Conservation (phyloP, 768 basidiomycete genomes). For the Termitomyces sp. region DNA sequence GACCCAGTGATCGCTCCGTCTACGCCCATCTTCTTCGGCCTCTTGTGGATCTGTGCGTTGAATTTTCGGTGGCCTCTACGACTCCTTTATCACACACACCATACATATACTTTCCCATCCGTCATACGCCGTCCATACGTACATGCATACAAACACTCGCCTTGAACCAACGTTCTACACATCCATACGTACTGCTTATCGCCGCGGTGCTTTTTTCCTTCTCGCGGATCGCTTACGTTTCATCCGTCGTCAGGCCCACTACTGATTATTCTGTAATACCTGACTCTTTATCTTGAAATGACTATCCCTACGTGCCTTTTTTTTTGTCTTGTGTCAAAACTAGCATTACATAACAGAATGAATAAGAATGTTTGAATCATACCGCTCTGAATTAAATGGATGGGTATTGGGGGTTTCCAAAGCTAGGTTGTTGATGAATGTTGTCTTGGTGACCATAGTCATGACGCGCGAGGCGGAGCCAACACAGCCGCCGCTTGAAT, state of each 20-base stretch:
- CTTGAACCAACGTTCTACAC: neutral
- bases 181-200: constrained; percentile 1
- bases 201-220: constrained; percentile 4
- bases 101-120: neutral
- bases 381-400: too few species aligned
- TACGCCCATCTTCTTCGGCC: neutral
- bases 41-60: neutral
- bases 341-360: too few species aligned
- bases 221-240: constrained; percentile 8
- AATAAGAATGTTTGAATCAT: too few species aligned
- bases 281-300: neutral
- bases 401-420: too few species aligned
- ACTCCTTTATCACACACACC: neutral
- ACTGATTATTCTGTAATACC: constrained; percentile 5
- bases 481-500: too few species aligned
- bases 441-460: too few species aligned
- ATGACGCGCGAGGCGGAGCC: too few species aligned
- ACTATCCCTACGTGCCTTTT: neutral
- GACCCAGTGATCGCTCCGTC: constrained; percentile 60
- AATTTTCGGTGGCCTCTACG: neutral
- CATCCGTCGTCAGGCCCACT: neutral
- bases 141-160: neutral
- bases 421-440: too few species aligned
- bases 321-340: neutral
- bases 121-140: neutral